Percentiles rank a stretch among this genome's conserved stretches.
These are phyloP conservation scores for Coniferiporia weirii DNA, from an alignment of 1,284 basidiomycete genomes.

Conservation along the genomic window DNA sequence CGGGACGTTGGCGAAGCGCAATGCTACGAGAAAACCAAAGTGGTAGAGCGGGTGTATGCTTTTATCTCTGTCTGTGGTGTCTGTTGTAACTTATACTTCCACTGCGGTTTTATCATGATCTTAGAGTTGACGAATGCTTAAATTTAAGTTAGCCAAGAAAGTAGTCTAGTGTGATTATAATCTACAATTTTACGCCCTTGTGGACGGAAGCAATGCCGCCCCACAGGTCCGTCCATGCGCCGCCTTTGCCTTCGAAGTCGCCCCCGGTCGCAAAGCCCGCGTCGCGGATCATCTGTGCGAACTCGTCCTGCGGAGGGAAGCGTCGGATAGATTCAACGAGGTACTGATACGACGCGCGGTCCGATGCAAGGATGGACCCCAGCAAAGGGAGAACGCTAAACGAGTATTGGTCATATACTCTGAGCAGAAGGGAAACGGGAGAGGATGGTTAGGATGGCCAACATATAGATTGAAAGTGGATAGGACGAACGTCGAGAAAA, in stretches of 20 bases:
- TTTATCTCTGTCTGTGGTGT: conserved; percentile 1
- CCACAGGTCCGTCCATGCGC: conserved; percentile 84
- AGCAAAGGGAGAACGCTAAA: conserved; percentile 94
- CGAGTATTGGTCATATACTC: conserved; percentile 92
- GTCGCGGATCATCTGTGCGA: conserved; percentile 85
- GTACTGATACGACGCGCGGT: conserved; percentile 95
- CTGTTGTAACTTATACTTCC: neutral
- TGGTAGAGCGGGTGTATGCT: conserved; percentile 40
- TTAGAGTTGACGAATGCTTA: neutral
- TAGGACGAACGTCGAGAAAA: conserved; percentile 73
- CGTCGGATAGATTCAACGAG: conserved; percentile 95
- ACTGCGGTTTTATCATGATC: neutral
- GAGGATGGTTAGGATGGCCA: neutral
- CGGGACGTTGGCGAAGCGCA: conserved; percentile 68
- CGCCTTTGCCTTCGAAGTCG: conserved; percentile 69
- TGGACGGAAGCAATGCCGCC: conserved; percentile 84
- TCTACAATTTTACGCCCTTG: conserved; percentile 74
- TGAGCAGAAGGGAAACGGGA: conserved; percentile 29
- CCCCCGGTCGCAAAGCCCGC: conserved; percentile 80
- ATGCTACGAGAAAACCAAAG: conserved; percentile 56
- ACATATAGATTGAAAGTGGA: conserved; percentile 10
- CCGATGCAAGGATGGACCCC: conserved; percentile 93
- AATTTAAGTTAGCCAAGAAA: neutral
- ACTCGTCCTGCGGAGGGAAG: conserved; percentile 89
- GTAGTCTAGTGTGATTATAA: neutral